Evolutionary conservation across 768 basidiomycete genomes (phyloP).

Genomic region (Trametes elegans): DNA sequence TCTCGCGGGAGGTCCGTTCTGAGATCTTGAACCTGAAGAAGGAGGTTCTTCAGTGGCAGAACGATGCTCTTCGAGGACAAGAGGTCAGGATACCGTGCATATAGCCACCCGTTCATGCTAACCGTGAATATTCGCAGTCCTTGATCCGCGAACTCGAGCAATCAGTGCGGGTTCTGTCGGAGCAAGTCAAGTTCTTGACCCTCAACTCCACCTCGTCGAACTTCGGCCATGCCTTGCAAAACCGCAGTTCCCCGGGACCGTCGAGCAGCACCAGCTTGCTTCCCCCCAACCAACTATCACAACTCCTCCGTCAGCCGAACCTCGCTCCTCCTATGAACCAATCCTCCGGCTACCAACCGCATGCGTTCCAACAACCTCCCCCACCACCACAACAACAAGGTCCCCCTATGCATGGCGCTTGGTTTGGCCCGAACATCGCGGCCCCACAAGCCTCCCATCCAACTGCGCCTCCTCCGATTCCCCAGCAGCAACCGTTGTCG

Average conservation of each 20-base stretch:
- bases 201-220: slow-evolving; percentile 40
- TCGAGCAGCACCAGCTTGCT: slow-evolving; percentile 20
- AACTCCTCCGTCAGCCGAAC: slow-evolving; percentile 32
- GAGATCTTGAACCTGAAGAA: slow-evolving; percentile 78
- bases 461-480: slow-evolving; percentile 58
- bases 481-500: slow-evolving; percentile 38
- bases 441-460: slow-evolving; percentile 84
- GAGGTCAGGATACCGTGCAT: slow-evolving; percentile 51
- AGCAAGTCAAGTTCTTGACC: slow-evolving; percentile 79
- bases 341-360: slow-evolving; percentile 24
- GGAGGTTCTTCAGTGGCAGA: slow-evolving; percentile 81
- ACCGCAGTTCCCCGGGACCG: slow-evolving; percentile 25
- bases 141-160: slow-evolving; percentile 81
- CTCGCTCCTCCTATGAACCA: slow-evolving; percentile 41
- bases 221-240: slow-evolving; percentile 16
- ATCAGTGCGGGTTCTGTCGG: slow-evolving; percentile 67
- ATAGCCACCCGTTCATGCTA: neutral
- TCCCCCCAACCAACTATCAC: slow-evolving; percentile 23
- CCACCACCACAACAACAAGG: slow-evolving; percentile 32
- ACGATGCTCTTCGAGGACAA: slow-evolving; percentile 70
- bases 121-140: slow-evolving; percentile 41
- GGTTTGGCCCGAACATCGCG: slow-evolving; percentile 66
- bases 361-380: slow-evolving; percentile 31
- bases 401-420: slow-evolving; percentile 37
- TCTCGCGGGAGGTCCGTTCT: slow-evolving; percentile 67